Percentiles rank a stretch among this genome's conserved stretches.
Conservation (phyloP, 495 filamentous ascomycete species). For the Neurospora sp. region DNA sequence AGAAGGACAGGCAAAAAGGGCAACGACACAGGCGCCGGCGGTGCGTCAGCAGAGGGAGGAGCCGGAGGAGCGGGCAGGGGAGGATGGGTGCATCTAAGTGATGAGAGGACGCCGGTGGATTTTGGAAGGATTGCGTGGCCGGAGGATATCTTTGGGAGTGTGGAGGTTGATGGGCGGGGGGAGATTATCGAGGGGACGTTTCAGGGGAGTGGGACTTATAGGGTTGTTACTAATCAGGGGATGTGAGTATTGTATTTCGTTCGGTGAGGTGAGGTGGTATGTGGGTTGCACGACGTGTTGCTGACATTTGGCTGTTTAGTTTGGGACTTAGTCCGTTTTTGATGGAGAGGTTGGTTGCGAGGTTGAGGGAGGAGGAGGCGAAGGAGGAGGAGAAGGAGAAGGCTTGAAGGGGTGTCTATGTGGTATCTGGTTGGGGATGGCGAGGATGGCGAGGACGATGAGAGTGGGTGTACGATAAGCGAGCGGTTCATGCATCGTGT, state of each 20-base stretch:
- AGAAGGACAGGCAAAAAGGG: background rate
- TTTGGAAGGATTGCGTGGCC: slow-evolving; percentile 84
- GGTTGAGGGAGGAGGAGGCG: slow-evolving; percentile 32
- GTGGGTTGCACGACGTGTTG: background rate
- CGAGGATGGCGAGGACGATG: background rate
- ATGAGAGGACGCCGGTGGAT: slow-evolving; percentile 71
- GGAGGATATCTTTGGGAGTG: slow-evolving; percentile 89
- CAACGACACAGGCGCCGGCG: slow-evolving; percentile 50
- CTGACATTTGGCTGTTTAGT: slow-evolving; percentile 19
- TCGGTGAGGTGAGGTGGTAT: background rate
- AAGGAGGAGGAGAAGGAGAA: slow-evolving; percentile 7
- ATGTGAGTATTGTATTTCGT: slow-evolving; percentile 47
- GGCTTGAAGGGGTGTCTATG: background rate
- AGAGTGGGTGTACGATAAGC: background rate
- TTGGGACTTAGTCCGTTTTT: slow-evolving; percentile 49
- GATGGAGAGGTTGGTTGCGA: slow-evolving; percentile 44
- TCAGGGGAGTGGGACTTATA: slow-evolving; percentile 57
- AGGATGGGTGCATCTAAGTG: slow-evolving; percentile 84
- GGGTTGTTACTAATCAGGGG: slow-evolving; percentile 57
- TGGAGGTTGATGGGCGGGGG: slow-evolving; percentile 71
- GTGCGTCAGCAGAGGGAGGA: slow-evolving; percentile 53
- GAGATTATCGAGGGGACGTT: slow-evolving; percentile 54
- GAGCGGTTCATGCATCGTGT: background rate
- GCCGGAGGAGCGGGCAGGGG: slow-evolving; percentile 73
- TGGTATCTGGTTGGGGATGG: background rate